Evolutionary conservation across 768 basidiomycete species (phyloP).

Genomic region (Mycena filopes): DNA sequence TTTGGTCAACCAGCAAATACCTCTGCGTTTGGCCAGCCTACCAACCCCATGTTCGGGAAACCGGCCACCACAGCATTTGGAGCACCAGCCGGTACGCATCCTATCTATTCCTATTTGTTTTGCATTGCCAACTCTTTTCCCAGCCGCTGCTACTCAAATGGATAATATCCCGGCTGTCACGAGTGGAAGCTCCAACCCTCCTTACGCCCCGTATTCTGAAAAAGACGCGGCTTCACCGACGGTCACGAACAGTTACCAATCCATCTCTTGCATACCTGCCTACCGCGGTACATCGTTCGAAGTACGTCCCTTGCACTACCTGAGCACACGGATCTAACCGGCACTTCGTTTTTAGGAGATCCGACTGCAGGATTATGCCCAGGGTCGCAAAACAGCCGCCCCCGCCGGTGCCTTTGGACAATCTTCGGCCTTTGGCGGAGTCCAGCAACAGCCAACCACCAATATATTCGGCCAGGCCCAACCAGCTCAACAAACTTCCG

Average conservation of each 20-base stretch:
- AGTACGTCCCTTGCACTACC: conserved; percentile 50
- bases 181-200: conserved; percentile 75
- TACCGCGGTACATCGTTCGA: conserved; percentile 85
- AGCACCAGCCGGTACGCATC: conserved; percentile 44
- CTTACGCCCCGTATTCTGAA: conserved; percentile 68
- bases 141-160: conserved; percentile 39
- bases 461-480: conserved; percentile 60
- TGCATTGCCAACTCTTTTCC: conserved; percentile 12
- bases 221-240: conserved; percentile 66
- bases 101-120: conserved; percentile 14
- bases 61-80: conserved; percentile 57
- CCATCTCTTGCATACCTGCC: conserved; percentile 81
- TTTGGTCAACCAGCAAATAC: conserved; percentile 54
- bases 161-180: conserved; percentile 65
- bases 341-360: conserved; percentile 62
- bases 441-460: conserved; percentile 51
- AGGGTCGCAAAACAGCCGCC: conserved; percentile 82
- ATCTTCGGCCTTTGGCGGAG: conserved; percentile 57
- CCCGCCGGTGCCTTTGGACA: conserved; percentile 71
- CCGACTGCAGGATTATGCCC: conserved; percentile 78
- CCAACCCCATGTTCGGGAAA: conserved; percentile 56
- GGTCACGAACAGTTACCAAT: conserved; percentile 77
- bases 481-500: conserved; percentile 48
- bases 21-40: conserved; percentile 67
- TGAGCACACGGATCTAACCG: conserved; percentile 27